Conservation (phyloP, 2,329 filamentous ascomycete species). For the Diaporthe batatas region DNA sequence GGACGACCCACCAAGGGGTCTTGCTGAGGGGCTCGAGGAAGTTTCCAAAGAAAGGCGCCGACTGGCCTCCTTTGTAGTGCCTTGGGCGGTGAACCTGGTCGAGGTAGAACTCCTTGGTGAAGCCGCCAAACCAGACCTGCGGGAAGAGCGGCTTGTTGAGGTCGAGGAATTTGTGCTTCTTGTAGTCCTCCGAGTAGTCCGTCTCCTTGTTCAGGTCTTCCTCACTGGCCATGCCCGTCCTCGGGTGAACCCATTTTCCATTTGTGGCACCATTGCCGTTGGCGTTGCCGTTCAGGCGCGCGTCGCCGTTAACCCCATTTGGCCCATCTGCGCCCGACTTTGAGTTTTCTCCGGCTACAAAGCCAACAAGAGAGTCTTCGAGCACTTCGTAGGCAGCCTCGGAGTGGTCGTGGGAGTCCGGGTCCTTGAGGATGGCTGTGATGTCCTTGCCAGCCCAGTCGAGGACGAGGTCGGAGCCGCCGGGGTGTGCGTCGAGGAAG, state of each 20-base stretch:
- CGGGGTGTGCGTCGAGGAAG: constrained; percentile 91
- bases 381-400: constrained; percentile 97
- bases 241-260: constrained; percentile 63
- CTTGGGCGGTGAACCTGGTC: constrained; percentile 95
- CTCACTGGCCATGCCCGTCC: constrained; percentile 88
- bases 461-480: constrained; percentile 87
- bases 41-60: constrained; percentile 95
- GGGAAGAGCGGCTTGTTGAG: constrained; percentile 85
- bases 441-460: constrained; percentile 93
- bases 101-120: constrained; percentile 95
- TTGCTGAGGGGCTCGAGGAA: constrained; percentile 97
- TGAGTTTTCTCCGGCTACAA: constrained; percentile 74
- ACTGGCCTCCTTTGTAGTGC: constrained; percentile 94
- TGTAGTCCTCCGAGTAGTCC: constrained; percentile 81
- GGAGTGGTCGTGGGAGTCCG: constrained; percentile 85
- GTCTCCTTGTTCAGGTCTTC: constrained; percentile 92
- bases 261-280: constrained; percentile 51
- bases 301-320: constrained; percentile 52
- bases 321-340: constrained; percentile 42
- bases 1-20: constrained; percentile 95
- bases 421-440: constrained; percentile 83
- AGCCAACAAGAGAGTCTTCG: constrained; percentile 87
- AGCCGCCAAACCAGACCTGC: constrained; percentile 90
- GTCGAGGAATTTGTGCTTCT: constrained; percentile 94
- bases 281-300: constrained; percentile 49